Conservation (phyloP, 106 monocot species). For the Dactylorhiza incarnata region DNA sequence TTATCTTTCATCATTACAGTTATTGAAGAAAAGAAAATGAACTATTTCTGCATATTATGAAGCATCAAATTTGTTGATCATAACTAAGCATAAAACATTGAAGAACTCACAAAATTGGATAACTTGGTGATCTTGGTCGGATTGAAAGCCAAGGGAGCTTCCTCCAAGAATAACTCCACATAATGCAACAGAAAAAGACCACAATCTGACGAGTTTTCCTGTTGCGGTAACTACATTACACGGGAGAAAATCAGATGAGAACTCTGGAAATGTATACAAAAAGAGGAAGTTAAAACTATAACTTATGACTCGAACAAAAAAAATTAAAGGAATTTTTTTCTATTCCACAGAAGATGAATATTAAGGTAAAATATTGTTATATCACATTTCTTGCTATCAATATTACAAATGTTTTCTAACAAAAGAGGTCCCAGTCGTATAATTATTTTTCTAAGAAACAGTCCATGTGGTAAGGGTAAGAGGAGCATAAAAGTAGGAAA, state of each 20-base stretch:
- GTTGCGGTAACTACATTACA: constrained; percentile 48
- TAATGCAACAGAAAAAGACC: constrained; percentile 67
- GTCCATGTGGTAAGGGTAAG: too few relatives aligned
- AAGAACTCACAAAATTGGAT: constrained; percentile 19
- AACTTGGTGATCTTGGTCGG: constrained; percentile 37
- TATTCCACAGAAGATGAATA: too few relatives aligned
- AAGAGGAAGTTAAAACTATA: not conserved
- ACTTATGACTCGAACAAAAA: not conserved
- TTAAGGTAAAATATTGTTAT: too few relatives aligned
- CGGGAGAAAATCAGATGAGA: constrained; percentile 4
- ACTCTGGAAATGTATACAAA: not conserved
- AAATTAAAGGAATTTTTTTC: not conserved
- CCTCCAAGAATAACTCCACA: constrained; percentile 55
- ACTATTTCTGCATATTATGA: not conserved
- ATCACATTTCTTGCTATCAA: too few relatives aligned
- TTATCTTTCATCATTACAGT: not conserved
- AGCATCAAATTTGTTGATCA: not conserved
- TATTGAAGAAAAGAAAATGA: not conserved
- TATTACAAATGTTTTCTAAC: too few relatives aligned
- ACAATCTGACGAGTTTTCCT: constrained; percentile 59
- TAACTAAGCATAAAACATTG: not conserved
- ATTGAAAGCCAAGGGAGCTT: constrained; percentile 47
- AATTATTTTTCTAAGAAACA: too few relatives aligned
- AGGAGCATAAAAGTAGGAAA: too few relatives aligned
- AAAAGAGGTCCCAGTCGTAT: too few relatives aligned